Evolutionary conservation across 306 rosid genomes (phyloP).

Genomic region (Citrullus colocynthis): DNA sequence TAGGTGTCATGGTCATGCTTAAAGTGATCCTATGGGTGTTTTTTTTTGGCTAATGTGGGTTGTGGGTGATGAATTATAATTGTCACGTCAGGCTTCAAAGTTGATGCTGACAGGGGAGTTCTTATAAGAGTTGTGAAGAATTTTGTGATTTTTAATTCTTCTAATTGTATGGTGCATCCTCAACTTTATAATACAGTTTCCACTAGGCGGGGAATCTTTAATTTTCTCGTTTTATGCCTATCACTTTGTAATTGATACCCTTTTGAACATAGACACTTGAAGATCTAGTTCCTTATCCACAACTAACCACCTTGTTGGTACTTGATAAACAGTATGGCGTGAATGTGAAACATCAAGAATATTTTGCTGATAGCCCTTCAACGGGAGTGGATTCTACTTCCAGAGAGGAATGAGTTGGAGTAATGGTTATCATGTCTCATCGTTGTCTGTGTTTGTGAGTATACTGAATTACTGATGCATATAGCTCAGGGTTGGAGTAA

Average conservation of each 20-base stretch:
- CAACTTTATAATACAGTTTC: not conserved
- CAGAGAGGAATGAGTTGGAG: conserved; percentile 59
- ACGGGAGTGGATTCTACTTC: conserved; percentile 81
- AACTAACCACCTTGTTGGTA: not conserved
- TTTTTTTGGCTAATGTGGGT: too few species aligned
- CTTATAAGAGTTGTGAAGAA: not conserved
- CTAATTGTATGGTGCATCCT: not conserved
- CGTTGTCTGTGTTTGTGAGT: not conserved
- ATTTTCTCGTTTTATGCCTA: not conserved
- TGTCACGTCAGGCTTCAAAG: not conserved
- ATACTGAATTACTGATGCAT: not conserved
- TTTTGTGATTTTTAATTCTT: not conserved
- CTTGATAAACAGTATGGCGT: conserved; percentile 25
- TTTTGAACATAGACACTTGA: not conserved
- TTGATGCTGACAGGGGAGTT: not conserved
- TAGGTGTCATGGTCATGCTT: too few species aligned
- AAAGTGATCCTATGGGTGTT: too few species aligned
- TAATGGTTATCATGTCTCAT: not conserved
- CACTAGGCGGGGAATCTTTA: not conserved
- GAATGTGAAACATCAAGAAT: conserved; percentile 90
- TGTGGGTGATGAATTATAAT: too few species aligned
- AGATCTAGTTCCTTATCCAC: not conserved
- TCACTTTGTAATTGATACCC: not conserved
- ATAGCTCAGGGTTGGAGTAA: not conserved
- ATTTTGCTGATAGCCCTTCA: conserved; percentile 91